These are phyloP conservation scores for Notholithocarpus densiflorus DNA, from an alignment of 306 rosid species.

Conservation along the genomic window DNA sequence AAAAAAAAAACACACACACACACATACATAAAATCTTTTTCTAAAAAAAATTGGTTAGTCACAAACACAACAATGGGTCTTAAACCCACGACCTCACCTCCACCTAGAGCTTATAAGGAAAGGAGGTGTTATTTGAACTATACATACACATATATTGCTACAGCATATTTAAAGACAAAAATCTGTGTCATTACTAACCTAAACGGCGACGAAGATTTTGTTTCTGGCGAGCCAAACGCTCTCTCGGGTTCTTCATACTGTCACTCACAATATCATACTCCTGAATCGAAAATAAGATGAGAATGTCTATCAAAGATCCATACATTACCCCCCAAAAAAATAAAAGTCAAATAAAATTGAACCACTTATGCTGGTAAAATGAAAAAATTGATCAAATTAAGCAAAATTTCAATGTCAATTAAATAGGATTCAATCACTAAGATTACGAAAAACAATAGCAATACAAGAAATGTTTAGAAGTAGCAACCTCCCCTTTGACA, in stretches of 20 bases:
- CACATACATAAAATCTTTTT: background rate
- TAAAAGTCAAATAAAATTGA: background rate
- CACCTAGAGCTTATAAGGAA: no score
- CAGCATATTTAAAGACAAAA: background rate
- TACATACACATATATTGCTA: background rate
- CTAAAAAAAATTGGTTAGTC: no score
- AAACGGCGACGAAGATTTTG: constrained; percentile 89
- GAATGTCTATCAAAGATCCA: background rate
- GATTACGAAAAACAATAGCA: background rate
- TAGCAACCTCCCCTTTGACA: background rate
- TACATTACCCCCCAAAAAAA: background rate
- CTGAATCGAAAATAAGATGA: constrained; percentile 45
- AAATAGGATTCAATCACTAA: background rate
- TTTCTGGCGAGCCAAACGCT: constrained; percentile 90
- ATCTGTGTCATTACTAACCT: constrained; percentile 40
- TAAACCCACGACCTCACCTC: no score
- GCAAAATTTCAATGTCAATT: background rate
- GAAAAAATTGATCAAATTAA: background rate
- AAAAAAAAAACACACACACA: background rate
- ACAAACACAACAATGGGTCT: no score
- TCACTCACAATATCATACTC: constrained; percentile 82
- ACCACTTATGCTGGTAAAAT: background rate
- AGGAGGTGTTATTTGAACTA: background rate
- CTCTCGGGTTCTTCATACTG: constrained; percentile 69
- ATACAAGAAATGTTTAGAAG: background rate